These are phyloP conservation scores for Dothideomycetes sp. DNA, from an alignment of 2,329 filamentous ascomycete species.

Conservation along the genomic window DNA sequence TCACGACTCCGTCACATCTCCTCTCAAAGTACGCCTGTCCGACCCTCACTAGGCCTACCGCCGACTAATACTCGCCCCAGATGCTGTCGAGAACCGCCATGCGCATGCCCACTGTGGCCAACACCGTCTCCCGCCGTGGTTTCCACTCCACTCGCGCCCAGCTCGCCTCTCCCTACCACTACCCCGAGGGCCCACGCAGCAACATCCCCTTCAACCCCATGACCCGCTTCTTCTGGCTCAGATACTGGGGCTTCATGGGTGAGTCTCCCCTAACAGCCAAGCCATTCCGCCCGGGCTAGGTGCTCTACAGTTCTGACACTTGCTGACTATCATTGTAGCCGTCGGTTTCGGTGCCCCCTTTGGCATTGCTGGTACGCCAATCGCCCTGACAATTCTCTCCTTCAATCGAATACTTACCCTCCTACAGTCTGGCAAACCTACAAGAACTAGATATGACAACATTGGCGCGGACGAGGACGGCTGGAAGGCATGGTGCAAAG, in stretches of 20 bases:
- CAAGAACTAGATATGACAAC: slow-evolving; percentile 40
- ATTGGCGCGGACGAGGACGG: background rate
- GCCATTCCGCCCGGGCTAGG: background rate
- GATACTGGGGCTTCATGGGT: slow-evolving; percentile 78
- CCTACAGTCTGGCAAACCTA: slow-evolving; percentile 54
- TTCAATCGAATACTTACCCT: slow-evolving; percentile 15
- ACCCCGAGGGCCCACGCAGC: slow-evolving; percentile 87
- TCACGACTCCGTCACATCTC: background rate
- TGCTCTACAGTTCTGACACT: slow-evolving; percentile 1
- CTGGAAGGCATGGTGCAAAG: background rate
- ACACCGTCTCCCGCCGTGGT: slow-evolving; percentile 72
- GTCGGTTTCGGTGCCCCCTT: slow-evolving; percentile 50
- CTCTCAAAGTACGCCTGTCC: slow-evolving; percentile 3
- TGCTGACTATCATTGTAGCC: slow-evolving; percentile 35
- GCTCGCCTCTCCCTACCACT: slow-evolving; percentile 89
- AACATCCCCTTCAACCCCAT: slow-evolving; percentile 97
- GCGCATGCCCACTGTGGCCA: slow-evolving; percentile 49
- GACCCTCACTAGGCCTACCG: too few relatives aligned
- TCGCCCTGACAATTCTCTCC: too few relatives aligned
- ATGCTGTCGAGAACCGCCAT: slow-evolving; percentile 64
- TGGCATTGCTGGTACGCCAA: slow-evolving; percentile 49
- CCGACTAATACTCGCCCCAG: slow-evolving; percentile 31
- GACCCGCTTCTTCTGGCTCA: slow-evolving; percentile 70
- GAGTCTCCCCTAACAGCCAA: slow-evolving; percentile 18
- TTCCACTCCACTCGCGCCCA: slow-evolving; percentile 86